Percentiles rank a stretch among this genome's conserved stretches.
phyloP scores from a whole-genome alignment of 73 alveolate species.

The Paramecium pentaurelia region DNA sequence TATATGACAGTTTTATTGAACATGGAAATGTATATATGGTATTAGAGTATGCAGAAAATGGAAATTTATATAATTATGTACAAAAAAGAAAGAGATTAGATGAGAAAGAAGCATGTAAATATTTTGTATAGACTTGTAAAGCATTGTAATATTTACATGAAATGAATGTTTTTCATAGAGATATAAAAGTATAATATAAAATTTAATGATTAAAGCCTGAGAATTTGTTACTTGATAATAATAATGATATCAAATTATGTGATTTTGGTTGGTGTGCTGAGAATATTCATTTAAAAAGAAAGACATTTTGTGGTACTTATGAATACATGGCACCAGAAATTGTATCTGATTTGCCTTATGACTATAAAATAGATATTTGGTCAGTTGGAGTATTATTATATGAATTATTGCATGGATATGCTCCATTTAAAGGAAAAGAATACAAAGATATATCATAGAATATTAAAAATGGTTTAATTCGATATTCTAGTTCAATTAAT shows the following conservation, averaged over 20 bases:
- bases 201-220: constrained; percentile 63
- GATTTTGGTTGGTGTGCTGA: constrained; percentile 88
- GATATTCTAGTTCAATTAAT: constrained; percentile 61
- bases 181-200: constrained; percentile 34
- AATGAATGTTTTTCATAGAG: constrained; percentile 54
- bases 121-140: constrained; percentile 54
- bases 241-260: constrained; percentile 70
- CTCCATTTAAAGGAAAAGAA: constrained; percentile 78
- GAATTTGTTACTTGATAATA: constrained; percentile 72
- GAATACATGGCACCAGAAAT: constrained; percentile 75
- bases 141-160: constrained; percentile 55
- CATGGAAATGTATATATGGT: constrained; percentile 53
- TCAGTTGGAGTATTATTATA: constrained; percentile 77
- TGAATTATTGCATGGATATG: constrained; percentile 84
- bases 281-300: constrained; percentile 52
- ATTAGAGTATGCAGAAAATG: constrained; percentile 57
- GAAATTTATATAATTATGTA: constrained; percentile 58
- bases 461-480: constrained; percentile 67
- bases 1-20: constrained; percentile 57
- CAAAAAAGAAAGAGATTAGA: constrained; percentile 46
- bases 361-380: constrained; percentile 79
- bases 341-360: constrained; percentile 74
- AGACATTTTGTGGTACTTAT: constrained; percentile 63
- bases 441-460: constrained; percentile 71
- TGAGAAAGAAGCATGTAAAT: constrained; percentile 62